Evolutionary conservation across 2,329 filamentous ascomycete genomes (phyloP).

Genomic region (Fonsecaea multimorphosa): DNA sequence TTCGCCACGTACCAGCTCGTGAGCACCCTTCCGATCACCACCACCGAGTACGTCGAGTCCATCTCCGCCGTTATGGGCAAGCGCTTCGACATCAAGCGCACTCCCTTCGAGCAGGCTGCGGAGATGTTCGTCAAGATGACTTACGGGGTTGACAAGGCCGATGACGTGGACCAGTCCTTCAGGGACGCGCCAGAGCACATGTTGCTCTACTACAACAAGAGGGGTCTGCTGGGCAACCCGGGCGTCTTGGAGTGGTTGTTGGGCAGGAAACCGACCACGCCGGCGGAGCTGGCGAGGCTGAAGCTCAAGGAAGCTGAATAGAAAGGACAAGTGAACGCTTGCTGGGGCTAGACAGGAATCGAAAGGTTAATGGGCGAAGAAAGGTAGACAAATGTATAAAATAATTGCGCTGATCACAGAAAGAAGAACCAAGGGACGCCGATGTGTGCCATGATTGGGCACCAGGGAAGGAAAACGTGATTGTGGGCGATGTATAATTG

Average conservation of each 20-base stretch:
- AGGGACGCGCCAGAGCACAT: constrained; percentile 18
- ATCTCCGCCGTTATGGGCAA: constrained; percentile 16
- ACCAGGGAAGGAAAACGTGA: too few relatives aligned
- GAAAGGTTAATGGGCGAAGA: too few relatives aligned
- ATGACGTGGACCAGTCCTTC: background rate
- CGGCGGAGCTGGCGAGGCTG: constrained; percentile 13
- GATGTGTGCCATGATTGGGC: too few relatives aligned
- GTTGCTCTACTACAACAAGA: constrained; percentile 22
- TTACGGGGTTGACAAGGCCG: background rate
- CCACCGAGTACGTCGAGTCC: constrained; percentile 14
- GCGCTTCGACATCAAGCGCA: constrained; percentile 12
- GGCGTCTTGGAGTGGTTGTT: constrained; percentile 27
- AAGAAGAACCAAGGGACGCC: too few relatives aligned
- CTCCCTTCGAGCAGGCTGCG: constrained; percentile 12
- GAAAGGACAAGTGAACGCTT: background rate
- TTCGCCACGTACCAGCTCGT: constrained; percentile 21
- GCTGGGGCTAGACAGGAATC: too few relatives aligned
- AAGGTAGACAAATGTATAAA: too few relatives aligned
- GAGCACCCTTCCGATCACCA: constrained; percentile 19
- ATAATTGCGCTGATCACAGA: too few relatives aligned
- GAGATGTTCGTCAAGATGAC: constrained; percentile 3
- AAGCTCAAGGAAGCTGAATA: background rate
- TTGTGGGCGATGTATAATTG: too few relatives aligned
- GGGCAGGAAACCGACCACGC: constrained; percentile 11
- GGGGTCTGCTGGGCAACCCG: constrained; percentile 14